A percentile compares a stretch with the other conserved stretches of the same genome.
Evolutionary conservation across 345 rosid species (phyloP).

Genomic region (Nephelium lappaceum): DNA sequence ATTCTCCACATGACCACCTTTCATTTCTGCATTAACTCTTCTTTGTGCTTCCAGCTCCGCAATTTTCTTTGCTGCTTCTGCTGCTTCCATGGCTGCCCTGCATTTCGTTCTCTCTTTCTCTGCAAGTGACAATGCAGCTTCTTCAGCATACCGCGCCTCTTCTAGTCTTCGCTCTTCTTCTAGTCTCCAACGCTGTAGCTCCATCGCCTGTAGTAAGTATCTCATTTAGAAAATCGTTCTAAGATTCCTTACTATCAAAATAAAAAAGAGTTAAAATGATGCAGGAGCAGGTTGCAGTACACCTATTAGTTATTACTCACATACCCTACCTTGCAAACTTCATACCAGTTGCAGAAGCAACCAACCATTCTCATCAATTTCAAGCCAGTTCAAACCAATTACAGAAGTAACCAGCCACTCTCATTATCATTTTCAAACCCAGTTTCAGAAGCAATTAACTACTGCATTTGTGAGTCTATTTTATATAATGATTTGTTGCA

Average conservation of each 20-base stretch:
- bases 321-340: too few relatives aligned
- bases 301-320: too few relatives aligned
- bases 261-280: too few relatives aligned
- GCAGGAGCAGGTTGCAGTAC: too few relatives aligned
- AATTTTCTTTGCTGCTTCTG: constrained; percentile 62
- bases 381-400: too few relatives aligned
- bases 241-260: neutral
- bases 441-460: too few relatives aligned
- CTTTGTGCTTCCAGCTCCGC: constrained; percentile 64
- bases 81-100: constrained; percentile 66
- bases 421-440: too few relatives aligned
- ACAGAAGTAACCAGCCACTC: too few relatives aligned
- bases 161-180: constrained; percentile 63
- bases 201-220: constrained; percentile 55
- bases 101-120: constrained; percentile 69
- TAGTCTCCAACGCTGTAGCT: constrained; percentile 65
- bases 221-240: neutral
- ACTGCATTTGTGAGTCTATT: too few relatives aligned
- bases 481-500: too few relatives aligned
- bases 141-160: constrained; percentile 65
- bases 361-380: neutral
- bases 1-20: constrained; percentile 36
- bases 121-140: constrained; percentile 51
- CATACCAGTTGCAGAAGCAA: too few relatives aligned
- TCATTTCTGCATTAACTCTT: constrained; percentile 55